phyloP scores from a whole-genome alignment of 306 rosid genomes.

The Prunus kanzakura region DNA sequence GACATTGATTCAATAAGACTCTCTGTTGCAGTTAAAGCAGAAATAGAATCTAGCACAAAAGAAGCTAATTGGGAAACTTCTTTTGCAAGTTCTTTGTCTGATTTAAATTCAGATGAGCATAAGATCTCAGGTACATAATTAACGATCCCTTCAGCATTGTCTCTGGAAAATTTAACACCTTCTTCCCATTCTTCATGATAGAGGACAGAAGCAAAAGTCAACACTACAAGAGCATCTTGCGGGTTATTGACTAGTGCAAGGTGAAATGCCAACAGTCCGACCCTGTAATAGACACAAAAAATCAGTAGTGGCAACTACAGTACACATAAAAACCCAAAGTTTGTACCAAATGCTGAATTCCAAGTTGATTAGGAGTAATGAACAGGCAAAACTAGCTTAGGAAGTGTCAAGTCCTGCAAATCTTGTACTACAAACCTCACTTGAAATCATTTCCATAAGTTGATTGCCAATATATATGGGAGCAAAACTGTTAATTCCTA shows the following conservation, averaged over 20 bases:
- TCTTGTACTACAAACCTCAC: neutral
- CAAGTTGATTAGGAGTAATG: neutral
- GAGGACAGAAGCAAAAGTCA: constrained; percentile 71
- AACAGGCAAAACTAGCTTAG: neutral
- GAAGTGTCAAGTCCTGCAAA: neutral
- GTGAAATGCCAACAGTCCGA: constrained; percentile 80
- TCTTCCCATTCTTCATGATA: constrained; percentile 71
- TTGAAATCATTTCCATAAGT: neutral
- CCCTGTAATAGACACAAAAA: constrained; percentile 48
- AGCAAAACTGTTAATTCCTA: neutral
- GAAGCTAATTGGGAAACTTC: constrained; percentile 63
- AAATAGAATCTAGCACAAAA: constrained; percentile 42
- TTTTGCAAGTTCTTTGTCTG: constrained; percentile 58
- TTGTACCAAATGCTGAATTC: neutral
- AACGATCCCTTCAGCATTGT: constrained; percentile 32
- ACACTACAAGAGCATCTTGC: constrained; percentile 63
- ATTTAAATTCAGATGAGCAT: constrained; percentile 34
- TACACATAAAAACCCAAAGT: neutral
- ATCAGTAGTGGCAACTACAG: constrained; percentile 20
- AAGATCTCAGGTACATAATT: constrained; percentile 71
- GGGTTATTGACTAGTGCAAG: constrained; percentile 62
- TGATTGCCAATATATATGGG: neutral
- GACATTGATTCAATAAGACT: constrained; percentile 40
- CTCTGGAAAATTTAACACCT: constrained; percentile 71
- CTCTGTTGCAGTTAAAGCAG: constrained; percentile 29